A percentile compares a stretch with the other conserved stretches of the same genome.
Evolutionary conservation across 2,329 filamentous ascomycete species (phyloP).

Genomic region (Helminthosporium solani): DNA sequence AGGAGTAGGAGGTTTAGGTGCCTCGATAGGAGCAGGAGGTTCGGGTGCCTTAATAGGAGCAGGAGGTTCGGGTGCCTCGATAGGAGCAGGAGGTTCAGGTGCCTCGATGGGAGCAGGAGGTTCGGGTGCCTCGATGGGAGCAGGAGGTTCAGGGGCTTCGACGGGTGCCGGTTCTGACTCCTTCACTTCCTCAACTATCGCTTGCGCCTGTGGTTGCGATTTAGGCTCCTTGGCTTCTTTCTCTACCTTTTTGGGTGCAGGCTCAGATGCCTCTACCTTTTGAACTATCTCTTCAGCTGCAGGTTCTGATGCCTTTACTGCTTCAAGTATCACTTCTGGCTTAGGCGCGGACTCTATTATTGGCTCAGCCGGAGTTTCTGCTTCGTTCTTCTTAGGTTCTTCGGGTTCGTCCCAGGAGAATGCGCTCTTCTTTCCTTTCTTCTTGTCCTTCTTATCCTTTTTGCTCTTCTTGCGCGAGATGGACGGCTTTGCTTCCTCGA

Average conservation of each 20-base stretch:
- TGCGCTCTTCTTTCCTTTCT: too few relatives aligned
- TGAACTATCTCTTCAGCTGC: slow-evolving; percentile 1
- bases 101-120: background rate
- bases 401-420: slow-evolving; percentile 1
- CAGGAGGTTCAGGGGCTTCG: background rate
- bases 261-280: slow-evolving; percentile 1
- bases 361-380: background rate
- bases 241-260: background rate
- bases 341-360: background rate
- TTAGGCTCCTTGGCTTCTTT: too few relatives aligned
- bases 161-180: background rate
- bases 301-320: slow-evolving; percentile 5
- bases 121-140: background rate
- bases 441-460: too few relatives aligned
- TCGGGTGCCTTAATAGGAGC: too few relatives aligned
- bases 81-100: background rate
- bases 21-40: too few relatives aligned
- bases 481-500: too few relatives aligned
- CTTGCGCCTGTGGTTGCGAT: too few relatives aligned
- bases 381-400: background rate
- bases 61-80: too few relatives aligned
- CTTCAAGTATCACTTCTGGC: background rate
- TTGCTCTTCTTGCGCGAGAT: too few relatives aligned
- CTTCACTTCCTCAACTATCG: too few relatives aligned
- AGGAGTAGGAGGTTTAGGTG: too few relatives aligned